Evolutionary conservation across 345 rosid genomes (phyloP).

Genomic region (Jatropha curcas): DNA sequence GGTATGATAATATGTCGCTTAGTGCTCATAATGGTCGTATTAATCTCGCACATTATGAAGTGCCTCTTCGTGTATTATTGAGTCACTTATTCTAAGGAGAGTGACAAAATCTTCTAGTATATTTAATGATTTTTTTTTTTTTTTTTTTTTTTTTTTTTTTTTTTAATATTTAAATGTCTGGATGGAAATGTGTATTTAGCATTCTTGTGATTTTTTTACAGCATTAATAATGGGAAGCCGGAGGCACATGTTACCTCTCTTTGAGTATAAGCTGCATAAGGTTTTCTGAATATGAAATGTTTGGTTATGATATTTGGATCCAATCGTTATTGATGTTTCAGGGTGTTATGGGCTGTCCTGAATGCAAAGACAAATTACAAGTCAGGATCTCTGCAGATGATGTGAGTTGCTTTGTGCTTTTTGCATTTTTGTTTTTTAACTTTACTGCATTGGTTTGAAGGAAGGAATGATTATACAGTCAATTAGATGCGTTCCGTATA

Average conservation of each 20-base stretch:
- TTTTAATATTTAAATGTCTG: too few species aligned
- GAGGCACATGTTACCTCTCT: background rate
- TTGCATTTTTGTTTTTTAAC: background rate
- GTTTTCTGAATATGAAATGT: conserved; percentile 6
- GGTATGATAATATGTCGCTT: too few species aligned
- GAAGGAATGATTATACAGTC: background rate
- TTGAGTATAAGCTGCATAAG: conserved; percentile 3
- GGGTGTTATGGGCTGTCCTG: conserved; percentile 93
- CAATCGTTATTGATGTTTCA: conserved; percentile 34
- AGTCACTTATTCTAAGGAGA: too few species aligned
- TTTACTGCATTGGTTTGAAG: background rate
- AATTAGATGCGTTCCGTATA: background rate
- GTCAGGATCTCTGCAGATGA: conserved; percentile 91
- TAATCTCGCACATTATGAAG: too few species aligned
- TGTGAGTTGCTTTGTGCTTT: conserved; percentile 49
- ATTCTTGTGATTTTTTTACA: background rate
- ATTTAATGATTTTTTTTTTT: too few species aligned
- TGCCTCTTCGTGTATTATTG: too few species aligned
- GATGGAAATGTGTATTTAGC: background rate
- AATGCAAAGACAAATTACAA: conserved; percentile 86
- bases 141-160: too few species aligned
- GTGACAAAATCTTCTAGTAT: too few species aligned
- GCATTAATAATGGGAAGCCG: background rate
- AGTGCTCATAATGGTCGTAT: too few species aligned
- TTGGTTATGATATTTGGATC: conserved; percentile 15